Evolutionary conservation across 352 stramenopile genomes (phyloP), one percentile per base, ranked within the genome.

Genomic region (Pythium sukuiense): DNA sequence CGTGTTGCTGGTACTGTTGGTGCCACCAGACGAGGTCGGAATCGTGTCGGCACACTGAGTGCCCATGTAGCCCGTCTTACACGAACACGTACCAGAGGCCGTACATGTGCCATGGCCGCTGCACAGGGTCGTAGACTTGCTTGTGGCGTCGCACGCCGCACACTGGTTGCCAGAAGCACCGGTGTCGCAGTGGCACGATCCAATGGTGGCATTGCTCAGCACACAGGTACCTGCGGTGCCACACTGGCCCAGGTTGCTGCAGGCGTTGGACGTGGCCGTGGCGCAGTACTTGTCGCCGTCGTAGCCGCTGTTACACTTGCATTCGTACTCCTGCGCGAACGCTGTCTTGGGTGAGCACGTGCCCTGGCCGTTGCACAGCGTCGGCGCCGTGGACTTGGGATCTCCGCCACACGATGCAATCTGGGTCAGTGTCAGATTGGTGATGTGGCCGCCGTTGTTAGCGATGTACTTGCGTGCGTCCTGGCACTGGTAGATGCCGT

Each of bases 401-500:
- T 82, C 80, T 67, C 80, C 86, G 14, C 76, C 76, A 35, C 86
- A 94, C 26, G 80, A 49, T 9, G 75, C 16, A 26, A 87, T 74
- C 30, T 87, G 73, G 6, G 74, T 80, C 27, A 76, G 55, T 12
- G 83, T 91, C 61, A 94, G 79, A 37, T 88, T 90, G 27, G 70
- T 65, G 64, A 92, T 74, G 74, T 86, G 72, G 29, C 77, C 79
- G 41, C 79, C 80, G 61, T 91, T 91, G 24, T 53, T 67, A 1
- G 63, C 30, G 8, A 88, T 68, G 69, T 84, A 92, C 65, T 90
- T 88, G 39, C 73, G 63, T 49, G 84, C 71, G 62, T 93, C 83
- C 20, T 89, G 64, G 59, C 85, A 93, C 69, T 90, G 76, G 71
- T 93, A 92, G 50, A 90, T 90, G 49, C 85, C 85, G 48, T 87